Evolutionary conservation across 2,329 filamentous ascomycete species (phyloP).

Genomic region (Pseudomassariella vexata): DNA sequence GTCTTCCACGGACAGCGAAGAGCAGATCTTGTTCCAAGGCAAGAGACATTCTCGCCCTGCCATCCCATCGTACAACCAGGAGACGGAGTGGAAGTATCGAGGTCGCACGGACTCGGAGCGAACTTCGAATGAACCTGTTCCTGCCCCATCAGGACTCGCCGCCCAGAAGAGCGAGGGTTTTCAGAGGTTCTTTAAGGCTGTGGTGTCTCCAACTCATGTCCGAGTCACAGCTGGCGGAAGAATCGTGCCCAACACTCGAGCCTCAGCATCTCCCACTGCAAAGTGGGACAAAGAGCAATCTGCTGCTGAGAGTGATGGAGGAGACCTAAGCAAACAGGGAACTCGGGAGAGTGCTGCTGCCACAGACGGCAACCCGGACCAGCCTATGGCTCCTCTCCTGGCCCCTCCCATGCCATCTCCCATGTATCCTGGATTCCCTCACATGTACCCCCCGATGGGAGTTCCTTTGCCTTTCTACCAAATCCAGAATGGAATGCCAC

Average conservation of each 20-base stretch:
- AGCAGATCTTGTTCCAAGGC: constrained; percentile 31
- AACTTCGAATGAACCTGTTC: constrained; percentile 39
- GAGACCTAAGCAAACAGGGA: constrained; percentile 17
- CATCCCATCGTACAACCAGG: constrained; percentile 1
- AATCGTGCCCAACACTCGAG: constrained; percentile 60
- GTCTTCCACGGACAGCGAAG: constrained; percentile 26
- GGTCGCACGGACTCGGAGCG: constrained; percentile 39
- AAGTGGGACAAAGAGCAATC: constrained; percentile 42
- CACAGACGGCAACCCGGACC: constrained; percentile 4
- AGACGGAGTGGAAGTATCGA: constrained; percentile 35
- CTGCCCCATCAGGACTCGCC: constrained; percentile 45
- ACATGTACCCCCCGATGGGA: constrained; percentile 19
- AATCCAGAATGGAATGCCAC: constrained; percentile 14
- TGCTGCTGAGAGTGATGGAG: constrained; percentile 12
- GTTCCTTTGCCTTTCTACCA: constrained; percentile 21
- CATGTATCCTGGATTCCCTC: constrained; percentile 12
- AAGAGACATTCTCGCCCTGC: constrained; percentile 21
- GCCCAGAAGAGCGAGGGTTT: constrained; percentile 61
- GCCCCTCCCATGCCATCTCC: constrained; percentile 14
- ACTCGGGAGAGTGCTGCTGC: constrained; percentile 8
- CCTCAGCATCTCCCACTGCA: constrained; percentile 43
- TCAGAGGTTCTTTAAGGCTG: constrained; percentile 61
- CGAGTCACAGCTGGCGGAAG: constrained; percentile 62
- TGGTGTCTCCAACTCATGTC: constrained; percentile 62
- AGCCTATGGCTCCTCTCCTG: constrained; percentile 2